These are phyloP conservation scores for Tetracentron sinense DNA, from an alignment of 164 flowering plant species.

Conservation along the genomic window DNA sequence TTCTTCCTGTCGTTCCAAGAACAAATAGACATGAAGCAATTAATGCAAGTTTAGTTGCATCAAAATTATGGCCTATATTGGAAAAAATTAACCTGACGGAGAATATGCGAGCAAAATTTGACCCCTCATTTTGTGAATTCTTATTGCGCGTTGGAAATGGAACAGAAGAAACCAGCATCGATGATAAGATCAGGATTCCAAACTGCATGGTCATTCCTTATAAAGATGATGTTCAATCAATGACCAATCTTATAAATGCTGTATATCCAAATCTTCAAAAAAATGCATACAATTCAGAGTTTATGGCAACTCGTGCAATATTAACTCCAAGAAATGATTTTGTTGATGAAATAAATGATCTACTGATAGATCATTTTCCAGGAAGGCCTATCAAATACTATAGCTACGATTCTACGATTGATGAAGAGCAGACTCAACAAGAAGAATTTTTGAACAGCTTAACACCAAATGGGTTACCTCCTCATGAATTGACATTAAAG, in stretches of 20 bases:
- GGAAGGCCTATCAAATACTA: not conserved
- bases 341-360: not conserved
- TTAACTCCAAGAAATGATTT: not conserved
- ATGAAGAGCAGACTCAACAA: too few relatives aligned
- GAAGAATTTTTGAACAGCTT: too few relatives aligned
- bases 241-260: not conserved
- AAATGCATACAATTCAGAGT: not conserved
- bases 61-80: too few relatives aligned
- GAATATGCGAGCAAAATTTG: too few relatives aligned
- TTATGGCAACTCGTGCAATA: not conserved
- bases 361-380: not conserved
- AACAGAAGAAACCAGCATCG: not conserved
- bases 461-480: too few relatives aligned
- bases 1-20: too few relatives aligned
- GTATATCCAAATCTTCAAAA: not conserved
- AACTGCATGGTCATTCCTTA: not conserved
- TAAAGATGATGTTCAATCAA: not conserved
- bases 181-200: not conserved
- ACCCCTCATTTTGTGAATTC: not conserved
- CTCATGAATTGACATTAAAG: too few relatives aligned
- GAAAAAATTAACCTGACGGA: too few relatives aligned
- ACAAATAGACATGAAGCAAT: too few relatives aligned
- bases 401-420: not conserved
- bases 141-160: not conserved
- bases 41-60: too few relatives aligned